A percentile compares a stretch with the other conserved stretches of the same genome.
Conservation (phyloP, 495 filamentous ascomycete genomes). For the Aspergillus nanangensis region DNA sequence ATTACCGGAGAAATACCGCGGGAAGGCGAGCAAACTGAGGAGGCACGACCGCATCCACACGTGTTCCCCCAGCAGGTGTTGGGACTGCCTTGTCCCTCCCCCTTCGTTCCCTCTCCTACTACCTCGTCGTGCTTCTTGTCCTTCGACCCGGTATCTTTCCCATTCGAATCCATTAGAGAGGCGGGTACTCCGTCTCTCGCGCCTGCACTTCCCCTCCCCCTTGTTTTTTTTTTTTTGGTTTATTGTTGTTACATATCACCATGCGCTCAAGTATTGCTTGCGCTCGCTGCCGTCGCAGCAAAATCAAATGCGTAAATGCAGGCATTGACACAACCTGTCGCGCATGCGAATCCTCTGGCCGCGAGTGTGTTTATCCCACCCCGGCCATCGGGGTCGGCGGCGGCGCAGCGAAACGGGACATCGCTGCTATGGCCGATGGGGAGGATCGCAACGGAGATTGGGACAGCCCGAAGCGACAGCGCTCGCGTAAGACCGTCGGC, state of each 20-base stretch:
- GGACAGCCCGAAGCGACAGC: slow-evolving; percentile 56
- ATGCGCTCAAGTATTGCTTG: slow-evolving; percentile 82
- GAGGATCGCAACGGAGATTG: slow-evolving; percentile 55
- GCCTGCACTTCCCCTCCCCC: slow-evolving; percentile 4
- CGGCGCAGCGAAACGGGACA: slow-evolving; percentile 51
- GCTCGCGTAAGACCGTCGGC: slow-evolving; percentile 46
- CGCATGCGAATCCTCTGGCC: slow-evolving; percentile 68
- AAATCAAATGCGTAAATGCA: slow-evolving; percentile 80
- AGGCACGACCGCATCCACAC: slow-evolving; percentile 7
- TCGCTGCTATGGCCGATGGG: slow-evolving; percentile 42
- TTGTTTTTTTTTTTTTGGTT: too few species aligned
- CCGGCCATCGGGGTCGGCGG: slow-evolving; percentile 54
- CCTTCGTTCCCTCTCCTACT: not conserved
- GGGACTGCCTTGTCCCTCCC: slow-evolving; percentile 15
- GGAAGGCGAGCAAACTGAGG: slow-evolving; percentile 9
- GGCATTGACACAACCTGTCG: slow-evolving; percentile 72
- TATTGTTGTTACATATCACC: too few species aligned
- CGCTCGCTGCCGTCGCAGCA: slow-evolving; percentile 71
- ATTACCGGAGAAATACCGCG: slow-evolving; percentile 21
- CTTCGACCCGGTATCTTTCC: slow-evolving; percentile 5
- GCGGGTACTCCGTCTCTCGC: slow-evolving; percentile 20
- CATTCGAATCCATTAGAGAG: slow-evolving; percentile 7
- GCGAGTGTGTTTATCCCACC: slow-evolving; percentile 71
- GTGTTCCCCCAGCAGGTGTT: slow-evolving; percentile 11
- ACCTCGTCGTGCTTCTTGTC: slow-evolving; percentile 4